Base-by-base conservation (phyloP, 495 filamentous ascomycete species). In the Oidiodendron maius region DNA sequence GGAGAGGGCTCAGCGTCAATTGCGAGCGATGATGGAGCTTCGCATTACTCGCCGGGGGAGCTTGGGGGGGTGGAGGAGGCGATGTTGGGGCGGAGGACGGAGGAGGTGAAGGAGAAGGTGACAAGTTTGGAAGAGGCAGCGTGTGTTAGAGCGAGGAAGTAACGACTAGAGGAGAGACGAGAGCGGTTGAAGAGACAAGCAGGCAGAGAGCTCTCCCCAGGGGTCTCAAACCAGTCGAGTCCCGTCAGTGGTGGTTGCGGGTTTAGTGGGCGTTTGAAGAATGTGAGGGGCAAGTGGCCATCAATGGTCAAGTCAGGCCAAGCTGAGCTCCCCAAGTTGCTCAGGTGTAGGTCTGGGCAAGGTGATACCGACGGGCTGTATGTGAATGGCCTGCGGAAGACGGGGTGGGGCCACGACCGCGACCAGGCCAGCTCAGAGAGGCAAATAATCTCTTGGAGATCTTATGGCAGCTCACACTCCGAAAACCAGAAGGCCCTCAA, bases 181-280 rank as follows among this genome's bases (percentile, higher is more conserved):
- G 28, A 32, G 28, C 8, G 8, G 28, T 32, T 8, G 28, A 32
- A n/a, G 35, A 32, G 58, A 24, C 65, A 71, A 37, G 75, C n/a
- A 8, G 8, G 28, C 28, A 32, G 28, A 32, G 28, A 8, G 28
- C n/a, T n/a, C n/a, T n/a, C n/a, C n/a, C n/a, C n/a, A n/a, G n/a
- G n/a, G n/a, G 54, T 40, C 50, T 37, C 22, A 28, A 49, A 43
- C 25, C 13, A 18, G 52, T 48, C 54, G 52, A 18, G 50, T 53
- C 50, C 46, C 46, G 50, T n/a, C n/a, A n/a, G n/a, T n/a, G n/a
- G 54, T 43, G 22, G 35, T 17, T 46, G 51, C 46, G n/a, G n/a
- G 44, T 15, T 51, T 48, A 51, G 48, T 55, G 48, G 51, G 47
- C 55, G 56, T 59, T 55, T 52, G 43, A 55, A 46, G 44, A 46